Evolutionary conservation across 306 rosid species (phyloP), one percentile per base, ranked within the genome.

Genomic region (Citrullus amarus): DNA sequence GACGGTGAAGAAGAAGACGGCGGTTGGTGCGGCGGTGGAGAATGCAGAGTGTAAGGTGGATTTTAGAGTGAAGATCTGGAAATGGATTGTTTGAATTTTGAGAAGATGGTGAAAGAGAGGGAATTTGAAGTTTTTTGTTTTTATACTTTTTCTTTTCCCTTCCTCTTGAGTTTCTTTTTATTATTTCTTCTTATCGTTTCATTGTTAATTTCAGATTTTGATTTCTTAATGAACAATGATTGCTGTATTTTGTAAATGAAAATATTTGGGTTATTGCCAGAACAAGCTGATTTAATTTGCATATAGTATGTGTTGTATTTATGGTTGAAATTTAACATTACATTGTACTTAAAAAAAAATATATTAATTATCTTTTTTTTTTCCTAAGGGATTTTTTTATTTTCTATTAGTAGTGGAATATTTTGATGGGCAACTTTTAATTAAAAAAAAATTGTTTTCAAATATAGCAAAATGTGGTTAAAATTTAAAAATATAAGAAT

Each of bases 31-130:
- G 53, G 81, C 89, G 25, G 90, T 95, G n/a, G 60, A 88, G 0
- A 81, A 83, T 12, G 89, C 90, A 3, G 83, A 88, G 83, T 93
- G 98, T 69, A 51, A 89, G 54, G 97, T 88, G 10, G 89, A 89
- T 74, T 81, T 87, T 17, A 85, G 88, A 70, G 70, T 93, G 82
- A 93, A 93, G 93, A 92, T 93, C 90, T 93, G 97, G 98, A 93
- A 90, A 67, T 93, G 96, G 98, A 90, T 93, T 4, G 20, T 93
- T 80, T 89, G 87, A 85, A 63, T 34, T 15, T 20, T 32, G 43
- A 36, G 76, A 77, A 69, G 65, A 10, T 30, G 17, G 8, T 13
- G 70, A 12, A 63, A 25, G 20, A 22, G 39, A 18, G 65, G 8
- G 78, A 79, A 18, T 39, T 63, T 50, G 4, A 72, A 72, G 25